Percentiles rank a stretch among this genome's conserved stretches.
Conservation (phyloP, 2,329 filamentous ascomycete species). For the Penicillium sp. region DNA sequence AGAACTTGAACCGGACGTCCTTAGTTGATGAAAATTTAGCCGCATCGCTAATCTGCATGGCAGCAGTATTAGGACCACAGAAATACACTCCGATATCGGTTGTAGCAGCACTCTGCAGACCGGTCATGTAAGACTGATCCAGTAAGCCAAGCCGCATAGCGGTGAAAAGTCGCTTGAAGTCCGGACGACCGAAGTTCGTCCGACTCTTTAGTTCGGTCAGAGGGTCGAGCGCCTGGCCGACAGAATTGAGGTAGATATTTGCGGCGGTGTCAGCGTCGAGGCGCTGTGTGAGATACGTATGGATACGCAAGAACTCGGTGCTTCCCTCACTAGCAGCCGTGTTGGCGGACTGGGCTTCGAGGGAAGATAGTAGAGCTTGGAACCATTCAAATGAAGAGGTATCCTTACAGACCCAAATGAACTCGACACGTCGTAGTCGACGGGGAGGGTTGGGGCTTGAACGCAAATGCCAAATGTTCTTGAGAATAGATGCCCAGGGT, state of each 20-base stretch:
- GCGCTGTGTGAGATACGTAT: slow-evolving; percentile 94
- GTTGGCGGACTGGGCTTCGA: slow-evolving; percentile 80
- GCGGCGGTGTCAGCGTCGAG: slow-evolving; percentile 89
- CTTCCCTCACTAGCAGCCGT: slow-evolving; percentile 56
- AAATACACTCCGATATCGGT: slow-evolving; percentile 97
- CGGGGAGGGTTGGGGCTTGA: slow-evolving; percentile 84
- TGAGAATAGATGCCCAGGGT: slow-evolving; percentile 83
- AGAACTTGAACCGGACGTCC: slow-evolving; percentile 92
- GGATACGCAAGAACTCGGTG: slow-evolving; percentile 88
- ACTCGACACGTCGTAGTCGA: slow-evolving; percentile 90
- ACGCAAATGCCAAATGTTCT: slow-evolving; percentile 97
- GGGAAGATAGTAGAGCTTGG: slow-evolving; percentile 84
- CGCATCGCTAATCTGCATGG: slow-evolving; percentile 80
- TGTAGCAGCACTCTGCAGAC: slow-evolving; percentile 70
- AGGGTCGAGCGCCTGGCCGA: slow-evolving; percentile 82
- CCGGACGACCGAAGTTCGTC: slow-evolving; percentile 92
- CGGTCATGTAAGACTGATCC: slow-evolving; percentile 79
- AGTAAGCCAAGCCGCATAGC: slow-evolving; percentile 86
- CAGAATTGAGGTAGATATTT: slow-evolving; percentile 95
- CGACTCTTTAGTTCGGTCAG: slow-evolving; percentile 85
- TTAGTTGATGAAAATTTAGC: slow-evolving; percentile 68
- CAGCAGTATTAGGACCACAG: slow-evolving; percentile 80
- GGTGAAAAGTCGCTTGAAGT: slow-evolving; percentile 76
- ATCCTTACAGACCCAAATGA: slow-evolving; percentile 98
- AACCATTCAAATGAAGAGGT: slow-evolving; percentile 98